phyloP scores from a whole-genome alignment of 2,329 filamentous ascomycete species.

The Mycogone perniciosa region DNA sequence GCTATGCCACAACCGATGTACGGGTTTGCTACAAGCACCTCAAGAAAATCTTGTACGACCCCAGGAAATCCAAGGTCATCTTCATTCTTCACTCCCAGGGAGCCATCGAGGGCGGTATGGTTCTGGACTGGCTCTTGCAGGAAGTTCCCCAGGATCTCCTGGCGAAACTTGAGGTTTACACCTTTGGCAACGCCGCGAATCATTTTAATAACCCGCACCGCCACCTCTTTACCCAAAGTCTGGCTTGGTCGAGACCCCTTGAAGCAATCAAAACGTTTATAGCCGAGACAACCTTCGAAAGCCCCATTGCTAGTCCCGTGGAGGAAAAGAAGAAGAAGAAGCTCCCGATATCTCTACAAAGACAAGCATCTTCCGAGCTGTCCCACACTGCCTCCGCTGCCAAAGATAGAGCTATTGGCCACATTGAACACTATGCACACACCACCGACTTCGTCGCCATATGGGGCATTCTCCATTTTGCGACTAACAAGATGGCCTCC shows the following conservation, averaged over 20 bases:
- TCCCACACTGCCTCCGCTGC: conserved; percentile 32
- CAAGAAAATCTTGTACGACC: conserved; percentile 57
- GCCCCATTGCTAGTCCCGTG: conserved; percentile 16
- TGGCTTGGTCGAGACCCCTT: conserved; percentile 28
- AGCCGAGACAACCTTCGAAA: conserved; percentile 30
- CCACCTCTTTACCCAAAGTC: conserved; percentile 38
- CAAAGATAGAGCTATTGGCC: conserved; percentile 50
- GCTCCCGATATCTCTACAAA: conserved; percentile 13
- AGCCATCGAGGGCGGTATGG: conserved; percentile 64
- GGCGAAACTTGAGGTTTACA: conserved; percentile 67
- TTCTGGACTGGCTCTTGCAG: conserved; percentile 70
- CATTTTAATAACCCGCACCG: conserved; percentile 74
- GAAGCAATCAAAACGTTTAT: conserved; percentile 28
- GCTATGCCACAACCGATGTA: conserved; percentile 64
- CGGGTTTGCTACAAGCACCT: conserved; percentile 55
- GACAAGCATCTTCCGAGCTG: conserved; percentile 24
- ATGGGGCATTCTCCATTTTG: conserved; percentile 68
- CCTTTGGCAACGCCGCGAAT: conserved; percentile 72
- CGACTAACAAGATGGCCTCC: conserved; percentile 35
- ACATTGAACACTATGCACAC: conserved; percentile 79
- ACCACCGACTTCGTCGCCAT: conserved; percentile 65
- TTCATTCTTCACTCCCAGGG: conserved; percentile 74
- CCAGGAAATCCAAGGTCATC: conserved; percentile 59
- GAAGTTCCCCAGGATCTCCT: conserved; percentile 62
- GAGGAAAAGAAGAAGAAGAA: conserved; percentile 17